Percentiles rank a stretch among this genome's conserved stretches.
Conservation (phyloP, 2,329 filamentous ascomycete genomes). For the Aspergillus flavus region DNA sequence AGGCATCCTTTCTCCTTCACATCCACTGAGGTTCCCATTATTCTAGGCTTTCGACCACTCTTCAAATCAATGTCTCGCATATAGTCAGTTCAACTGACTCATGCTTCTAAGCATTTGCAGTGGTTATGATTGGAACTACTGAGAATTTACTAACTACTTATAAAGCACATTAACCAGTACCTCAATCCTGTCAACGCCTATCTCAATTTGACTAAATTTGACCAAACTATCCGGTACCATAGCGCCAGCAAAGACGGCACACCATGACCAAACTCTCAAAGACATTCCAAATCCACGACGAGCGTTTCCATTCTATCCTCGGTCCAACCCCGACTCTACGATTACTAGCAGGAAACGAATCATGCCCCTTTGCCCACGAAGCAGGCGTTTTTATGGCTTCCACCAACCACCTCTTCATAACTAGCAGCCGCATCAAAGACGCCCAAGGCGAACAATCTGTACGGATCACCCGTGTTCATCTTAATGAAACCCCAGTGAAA, state of each 20-base stretch:
- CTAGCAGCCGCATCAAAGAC: slow-evolving; percentile 32
- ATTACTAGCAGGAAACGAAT: slow-evolving; percentile 39
- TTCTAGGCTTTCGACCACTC: background rate
- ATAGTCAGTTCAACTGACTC: background rate
- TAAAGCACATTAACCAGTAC: too few species aligned
- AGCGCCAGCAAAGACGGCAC: too few species aligned
- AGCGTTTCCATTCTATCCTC: slow-evolving; percentile 33
- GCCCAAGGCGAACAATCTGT: slow-evolving; percentile 17
- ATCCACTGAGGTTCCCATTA: background rate
- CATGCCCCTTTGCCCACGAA: slow-evolving; percentile 55
- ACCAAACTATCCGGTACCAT: too few species aligned
- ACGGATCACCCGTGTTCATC: slow-evolving; percentile 25
- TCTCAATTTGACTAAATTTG: too few species aligned
- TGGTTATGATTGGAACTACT: background rate
- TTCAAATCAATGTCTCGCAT: background rate
- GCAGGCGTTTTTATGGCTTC: slow-evolving; percentile 42
- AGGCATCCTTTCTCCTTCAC: background rate
- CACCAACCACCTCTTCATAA: slow-evolving; percentile 40
- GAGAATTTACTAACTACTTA: too few species aligned
- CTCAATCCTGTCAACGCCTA: too few species aligned
- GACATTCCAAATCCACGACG: slow-evolving; percentile 18
- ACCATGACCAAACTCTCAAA: background rate
- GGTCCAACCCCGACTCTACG: slow-evolving; percentile 40
- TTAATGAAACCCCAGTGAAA: background rate
- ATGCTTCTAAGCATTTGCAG: too few species aligned